phyloP scores from a whole-genome alignment of 2,329 filamentous ascomycete species.

The Epichloe aotearoae region DNA sequence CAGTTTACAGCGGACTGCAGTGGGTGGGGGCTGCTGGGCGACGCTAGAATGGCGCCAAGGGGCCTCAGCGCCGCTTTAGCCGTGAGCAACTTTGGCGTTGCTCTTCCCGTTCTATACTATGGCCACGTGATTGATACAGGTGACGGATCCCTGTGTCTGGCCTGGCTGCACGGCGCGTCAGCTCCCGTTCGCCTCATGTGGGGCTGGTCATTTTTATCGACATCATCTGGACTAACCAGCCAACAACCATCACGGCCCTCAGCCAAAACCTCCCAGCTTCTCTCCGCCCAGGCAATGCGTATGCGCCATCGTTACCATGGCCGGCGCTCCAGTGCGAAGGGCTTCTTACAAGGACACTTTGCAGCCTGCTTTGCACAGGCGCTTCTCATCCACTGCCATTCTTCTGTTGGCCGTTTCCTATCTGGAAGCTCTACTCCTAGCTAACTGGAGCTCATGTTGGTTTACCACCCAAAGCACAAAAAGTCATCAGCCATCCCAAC shows the following conservation, averaged over 20 bases:
- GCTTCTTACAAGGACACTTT: conserved; percentile 75
- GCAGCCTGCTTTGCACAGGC: conserved; percentile 73
- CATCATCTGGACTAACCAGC: conserved; percentile 8
- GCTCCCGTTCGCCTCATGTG: too few species aligned
- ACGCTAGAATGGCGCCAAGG: neutral
- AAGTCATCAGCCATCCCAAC: neutral
- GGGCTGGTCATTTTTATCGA: conserved; percentile 18
- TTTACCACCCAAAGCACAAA: conserved; percentile 8
- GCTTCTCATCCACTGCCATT: conserved; percentile 67
- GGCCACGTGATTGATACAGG: conserved; percentile 16
- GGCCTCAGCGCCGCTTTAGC: too few species aligned
- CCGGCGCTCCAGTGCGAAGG: conserved; percentile 39
- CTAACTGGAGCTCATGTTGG: conserved; percentile 57
- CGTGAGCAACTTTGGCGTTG: too few species aligned
- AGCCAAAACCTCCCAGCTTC: conserved; percentile 5
- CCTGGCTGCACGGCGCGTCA: too few species aligned
- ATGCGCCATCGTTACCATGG: conserved; percentile 41
- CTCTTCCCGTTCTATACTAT: conserved; percentile 5
- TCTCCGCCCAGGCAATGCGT: conserved; percentile 16
- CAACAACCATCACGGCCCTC: neutral
- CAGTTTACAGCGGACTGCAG: neutral
- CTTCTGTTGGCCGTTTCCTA: conserved; percentile 62
- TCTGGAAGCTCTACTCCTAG: conserved; percentile 54
- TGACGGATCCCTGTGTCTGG: conserved; percentile 1
- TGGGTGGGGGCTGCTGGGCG: neutral